Evolutionary conservation across 2,329 filamentous ascomycete genomes (phyloP), one percentile per base, ranked within the genome.

Genomic region (Aspergillus tanneri): DNA sequence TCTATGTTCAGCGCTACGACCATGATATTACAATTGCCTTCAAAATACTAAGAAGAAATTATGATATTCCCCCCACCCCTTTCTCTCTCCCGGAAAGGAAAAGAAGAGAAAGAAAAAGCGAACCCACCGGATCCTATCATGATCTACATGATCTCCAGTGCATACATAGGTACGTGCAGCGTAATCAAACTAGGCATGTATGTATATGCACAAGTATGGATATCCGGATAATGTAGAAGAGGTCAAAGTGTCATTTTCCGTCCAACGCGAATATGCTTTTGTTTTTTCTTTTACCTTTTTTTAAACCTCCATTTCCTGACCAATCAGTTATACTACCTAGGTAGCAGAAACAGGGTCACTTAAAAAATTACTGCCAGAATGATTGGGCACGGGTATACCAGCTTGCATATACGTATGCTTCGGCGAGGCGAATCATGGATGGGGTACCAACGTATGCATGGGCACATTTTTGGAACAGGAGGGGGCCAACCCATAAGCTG

Each of bases 71-170:
- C n/a, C n/a, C n/a, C n/a, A n/a, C n/a, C n/a, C n/a, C n/a, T n/a
- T n/a, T n/a, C n/a, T n/a, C n/a, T n/a, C n/a, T n/a, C n/a, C n/a
- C n/a, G n/a, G n/a, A n/a, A n/a, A n/a, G n/a, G n/a, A n/a, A n/a
- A n/a, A n/a, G n/a, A n/a, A n/a, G n/a, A n/a, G n/a, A n/a, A n/a
- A n/a, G n/a, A n/a, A n/a, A n/a, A n/a, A n/a, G n/a, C n/a, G n/a
- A n/a, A n/a, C n/a, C n/a, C n/a, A n/a, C 30, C 12, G 30, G 14
- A 30, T 42, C 39, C 9, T 24, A 43, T 30, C 40, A 7, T 28
- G 48, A 57, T 57, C 51, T 47, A 48, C 50, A 14, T 49, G 53
- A 51, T 54, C 43, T 56, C 49, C 46, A 50, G 43, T 46, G 50
- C 41, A 45, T 47, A 49, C 41, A 44, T 40, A n/a, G n/a, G n/a